A percentile compares a stretch with the other conserved stretches of the same genome.
Conservation (phyloP, 1,284 basidiomycete genomes). For the Apiotrichum gamsii region DNA sequence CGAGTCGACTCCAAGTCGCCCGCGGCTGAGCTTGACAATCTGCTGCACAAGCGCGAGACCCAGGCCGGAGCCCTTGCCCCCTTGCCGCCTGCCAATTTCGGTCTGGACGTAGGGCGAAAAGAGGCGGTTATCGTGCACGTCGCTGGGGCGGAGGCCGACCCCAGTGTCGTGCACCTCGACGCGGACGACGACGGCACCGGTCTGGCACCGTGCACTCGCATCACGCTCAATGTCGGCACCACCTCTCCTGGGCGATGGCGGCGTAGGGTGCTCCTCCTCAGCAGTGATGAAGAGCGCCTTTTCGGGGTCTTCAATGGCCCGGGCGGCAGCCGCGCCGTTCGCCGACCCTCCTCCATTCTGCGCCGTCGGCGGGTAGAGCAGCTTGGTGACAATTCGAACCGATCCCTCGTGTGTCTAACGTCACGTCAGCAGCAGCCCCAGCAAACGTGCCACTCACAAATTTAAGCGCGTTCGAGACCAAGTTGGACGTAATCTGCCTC, state of each 20-base stretch:
- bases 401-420: constrained; percentile 56
- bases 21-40: constrained; percentile 76
- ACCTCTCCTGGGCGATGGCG: no score
- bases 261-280: no score
- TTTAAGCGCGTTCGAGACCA: constrained; percentile 51
- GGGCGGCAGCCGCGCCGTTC: no score
- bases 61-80: constrained; percentile 78
- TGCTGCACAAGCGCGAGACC: constrained; percentile 81
- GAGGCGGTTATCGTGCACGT: constrained; percentile 57
- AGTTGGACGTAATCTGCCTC: constrained; percentile 61
- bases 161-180: constrained; percentile 78
- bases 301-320: no score
- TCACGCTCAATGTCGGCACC: no score
- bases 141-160: constrained; percentile 62
- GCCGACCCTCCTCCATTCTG: no score
- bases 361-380: constrained; percentile 44
- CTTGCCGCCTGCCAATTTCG: constrained; percentile 63
- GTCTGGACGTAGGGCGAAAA: constrained; percentile 48
- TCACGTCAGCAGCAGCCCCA: neutral
- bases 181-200: no score
- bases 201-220: no score
- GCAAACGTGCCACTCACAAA: constrained; percentile 48
- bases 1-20: constrained; percentile 59
- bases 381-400: constrained; percentile 42
- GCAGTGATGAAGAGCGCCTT: no score